Evolutionary conservation across 495 filamentous ascomycete species (phyloP).

Genomic region (Amniculicola lignicola): DNA sequence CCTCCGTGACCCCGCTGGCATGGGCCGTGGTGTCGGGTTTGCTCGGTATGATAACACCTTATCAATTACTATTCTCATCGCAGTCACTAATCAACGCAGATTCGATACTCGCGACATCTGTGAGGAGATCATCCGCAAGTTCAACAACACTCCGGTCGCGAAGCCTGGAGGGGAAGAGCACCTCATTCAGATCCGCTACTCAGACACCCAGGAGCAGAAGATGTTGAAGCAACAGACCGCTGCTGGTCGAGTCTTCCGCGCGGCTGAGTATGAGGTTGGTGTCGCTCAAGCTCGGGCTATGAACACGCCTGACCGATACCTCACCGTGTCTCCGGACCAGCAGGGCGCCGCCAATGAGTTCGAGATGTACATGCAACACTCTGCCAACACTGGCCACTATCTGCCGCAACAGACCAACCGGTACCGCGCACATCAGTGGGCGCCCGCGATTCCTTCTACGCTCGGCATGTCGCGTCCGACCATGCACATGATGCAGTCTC

Average conservation of each 20-base stretch:
- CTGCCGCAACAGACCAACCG: conserved; percentile 10
- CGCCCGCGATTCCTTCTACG: conserved; percentile 23
- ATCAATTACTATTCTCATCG: neutral
- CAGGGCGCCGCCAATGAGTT: conserved; percentile 33
- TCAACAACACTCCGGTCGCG: conserved; percentile 61
- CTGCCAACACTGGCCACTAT: conserved; percentile 1
- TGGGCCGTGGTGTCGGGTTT: conserved; percentile 95
- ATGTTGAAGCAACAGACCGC: conserved; percentile 90
- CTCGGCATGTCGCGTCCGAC: conserved; percentile 25
- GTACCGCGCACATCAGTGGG: conserved; percentile 21
- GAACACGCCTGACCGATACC: conserved; percentile 39
- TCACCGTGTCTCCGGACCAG: conserved; percentile 27
- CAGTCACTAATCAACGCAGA: conserved; percentile 42
- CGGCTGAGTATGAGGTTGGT: conserved; percentile 83
- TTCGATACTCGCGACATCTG: conserved; percentile 87
- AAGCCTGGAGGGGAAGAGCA: conserved; percentile 68
- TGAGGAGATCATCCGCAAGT: conserved; percentile 78
- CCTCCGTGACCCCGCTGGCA: conserved; percentile 79
- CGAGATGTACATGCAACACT: conserved; percentile 28
- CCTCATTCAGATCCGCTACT: conserved; percentile 88
- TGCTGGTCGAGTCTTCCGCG: conserved; percentile 85
- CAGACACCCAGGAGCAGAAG: conserved; percentile 95
- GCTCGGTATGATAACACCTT: conserved; percentile 64
- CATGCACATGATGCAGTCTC: conserved; percentile 21
- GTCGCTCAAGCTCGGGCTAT: conserved; percentile 46